phyloP scores from a whole-genome alignment of 768 basidiomycete genomes.

The Leccinum variicolor region DNA sequence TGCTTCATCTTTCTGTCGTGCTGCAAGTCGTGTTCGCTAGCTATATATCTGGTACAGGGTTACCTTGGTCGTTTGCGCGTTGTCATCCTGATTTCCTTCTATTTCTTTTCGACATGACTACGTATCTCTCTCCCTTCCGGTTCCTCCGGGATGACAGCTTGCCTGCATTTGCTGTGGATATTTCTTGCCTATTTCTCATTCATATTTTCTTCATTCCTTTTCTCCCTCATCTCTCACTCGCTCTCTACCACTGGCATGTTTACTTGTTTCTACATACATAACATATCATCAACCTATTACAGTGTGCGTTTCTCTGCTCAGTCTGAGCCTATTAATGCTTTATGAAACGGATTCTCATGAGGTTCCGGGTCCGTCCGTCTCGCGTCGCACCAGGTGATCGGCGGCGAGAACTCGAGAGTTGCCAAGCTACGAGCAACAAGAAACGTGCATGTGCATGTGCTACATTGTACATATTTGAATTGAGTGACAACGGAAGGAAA shows the following conservation, averaged over 20 bases:
- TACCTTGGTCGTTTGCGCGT: not conserved
- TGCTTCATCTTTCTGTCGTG: not conserved
- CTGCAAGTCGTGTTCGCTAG: constrained; percentile 20
- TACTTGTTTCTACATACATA: constrained; percentile 8
- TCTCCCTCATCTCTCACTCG: no score
- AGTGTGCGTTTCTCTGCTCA: not conserved
- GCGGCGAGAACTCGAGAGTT: no score
- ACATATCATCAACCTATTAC: constrained; percentile 30
- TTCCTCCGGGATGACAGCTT: constrained; percentile 9
- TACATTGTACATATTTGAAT: no score
- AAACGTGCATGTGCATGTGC: no score
- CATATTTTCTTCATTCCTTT: no score
- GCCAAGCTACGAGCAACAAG: no score
- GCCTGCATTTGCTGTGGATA: constrained; percentile 32
- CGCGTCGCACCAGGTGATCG: no score
- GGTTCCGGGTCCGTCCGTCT: no score
- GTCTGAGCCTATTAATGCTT: no score
- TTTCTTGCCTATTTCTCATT: constrained; percentile 15
- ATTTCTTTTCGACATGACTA: not conserved
- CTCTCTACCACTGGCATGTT: constrained; percentile 15
- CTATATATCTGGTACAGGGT: constrained; percentile 21
- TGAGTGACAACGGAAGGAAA: no score
- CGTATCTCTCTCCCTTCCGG: not conserved
- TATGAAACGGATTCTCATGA: no score
- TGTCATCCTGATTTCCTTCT: not conserved